Evolutionary conservation across 2,329 filamentous ascomycete genomes (phyloP), one percentile per base, ranked within the genome.

Genomic region (Ophiostoma montium): DNA sequence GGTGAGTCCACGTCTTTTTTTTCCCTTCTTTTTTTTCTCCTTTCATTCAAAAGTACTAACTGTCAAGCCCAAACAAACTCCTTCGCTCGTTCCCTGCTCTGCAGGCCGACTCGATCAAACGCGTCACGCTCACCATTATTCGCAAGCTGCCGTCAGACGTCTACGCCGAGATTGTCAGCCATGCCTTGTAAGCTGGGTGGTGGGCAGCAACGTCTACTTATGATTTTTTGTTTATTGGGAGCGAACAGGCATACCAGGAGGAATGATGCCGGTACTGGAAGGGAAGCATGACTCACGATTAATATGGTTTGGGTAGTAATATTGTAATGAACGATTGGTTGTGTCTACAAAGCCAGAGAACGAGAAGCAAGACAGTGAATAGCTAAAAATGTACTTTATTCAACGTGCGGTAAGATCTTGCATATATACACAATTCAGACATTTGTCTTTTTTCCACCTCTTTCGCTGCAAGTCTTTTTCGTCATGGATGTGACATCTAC

Each of bases 91-190:
- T 95, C 57, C 89, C 89, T 7, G 78, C 84, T 5, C 71, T 95
- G 23, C 81, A 94, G 57, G 84, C 89, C 5, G 82, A 86, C 57
- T 80, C 83, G 56, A 84, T 95, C 59, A 92, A 94, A 62, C 80
- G 80, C 42, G 76, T 94, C 50, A 90, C 90, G 1, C 80, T 95
- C 57, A 81, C 82, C 47, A 84, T 95, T 58, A 84, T 94, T 51
- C 82, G 83, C 57, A 92, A 89, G 70, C 88, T 98, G 49, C 90
- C 92, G 2, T 80, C 88, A 54, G 84, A 94, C 56, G 73, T 96
- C 44, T 98, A 95, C 61, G 80, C 84, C 46, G 86, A 95, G 62
- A 87, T 98, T 59, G 81, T 95, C 47, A 73, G 75, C 36, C 92
- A 98, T 63, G 90, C 90, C 7, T 84, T 83, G 59, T 89, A 65